Base-by-base conservation (phyloP, 345 rosid genomes). In the Combretum micranthum region DNA sequence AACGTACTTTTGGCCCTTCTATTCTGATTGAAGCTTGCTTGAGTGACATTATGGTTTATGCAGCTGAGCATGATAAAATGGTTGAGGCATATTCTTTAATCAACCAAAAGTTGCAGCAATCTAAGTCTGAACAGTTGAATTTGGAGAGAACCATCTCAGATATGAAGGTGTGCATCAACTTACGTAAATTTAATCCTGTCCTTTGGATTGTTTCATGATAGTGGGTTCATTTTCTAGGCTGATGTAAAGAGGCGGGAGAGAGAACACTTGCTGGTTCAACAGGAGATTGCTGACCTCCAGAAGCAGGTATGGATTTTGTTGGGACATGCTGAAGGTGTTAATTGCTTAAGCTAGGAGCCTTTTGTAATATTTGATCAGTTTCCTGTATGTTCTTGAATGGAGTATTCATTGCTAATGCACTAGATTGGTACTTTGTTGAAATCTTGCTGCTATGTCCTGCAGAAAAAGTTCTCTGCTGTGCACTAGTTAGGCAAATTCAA, bases 51-150 rank as follows among this genome's bases (percentile, higher is more conserved):
- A 21, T 9, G 55, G 15, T 63, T 16, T 72, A 5, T 69, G 77
- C 83, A 93, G 99, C 76, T 66, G 96, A 93, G 62, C 81, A 93
- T 77, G 97, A 89, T 61, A 81, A 85, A 72, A 83, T 86, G 87
- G 80, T 62, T 59, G 97, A 86, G 62, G 88, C 97, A 15, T 84
- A 89, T 70, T 70, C 89, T 55, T 39, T 77, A 44, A 80, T 93
- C 60, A 83, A 76, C 64, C 84, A 83, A 62, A 93, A 83, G 58
- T 76, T 93, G 67, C 94, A 83, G 78, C 80, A 76, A 46, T 85
- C 83, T 50, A 62, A 70, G 3, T 84, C 85, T 57, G 97, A 86
- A 47, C 87, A 75, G 73, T 69, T 80, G 64, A 79, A 77, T 62
- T 71, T 85, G 58, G 91, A 89, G 83, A 93, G 83, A 73, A 69